Percentiles rank a stretch among this genome's conserved stretches.
phyloP scores from a whole-genome alignment of 75 land plant genomes.

The Cunninghamia lanceolata region DNA sequence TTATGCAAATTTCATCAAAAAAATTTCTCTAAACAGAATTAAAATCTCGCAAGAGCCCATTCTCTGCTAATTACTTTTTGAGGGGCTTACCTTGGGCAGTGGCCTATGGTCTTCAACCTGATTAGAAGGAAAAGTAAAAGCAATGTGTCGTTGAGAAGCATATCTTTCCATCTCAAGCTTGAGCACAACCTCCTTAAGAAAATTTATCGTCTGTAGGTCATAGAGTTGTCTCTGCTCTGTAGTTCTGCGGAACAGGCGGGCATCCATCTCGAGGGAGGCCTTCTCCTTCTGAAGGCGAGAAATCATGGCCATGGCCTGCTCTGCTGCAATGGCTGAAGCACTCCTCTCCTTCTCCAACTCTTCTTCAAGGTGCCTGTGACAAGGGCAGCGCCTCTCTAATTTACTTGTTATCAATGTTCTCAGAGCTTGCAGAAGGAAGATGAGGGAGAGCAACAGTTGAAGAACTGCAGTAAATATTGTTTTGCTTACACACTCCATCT shows the following conservation, averaged over 20 bases:
- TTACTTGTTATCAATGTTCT: neutral
- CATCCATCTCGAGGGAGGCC: constrained; percentile 41
- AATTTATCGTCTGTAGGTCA: constrained; percentile 55
- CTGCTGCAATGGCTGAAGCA: constrained; percentile 60
- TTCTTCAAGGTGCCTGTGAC: neutral
- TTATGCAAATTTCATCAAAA: neutral
- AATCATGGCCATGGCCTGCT: constrained; percentile 82
- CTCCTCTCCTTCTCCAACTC: constrained; percentile 78
- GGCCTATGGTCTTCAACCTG: neutral
- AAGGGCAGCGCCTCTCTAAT: neutral
- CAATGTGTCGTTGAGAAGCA: neutral
- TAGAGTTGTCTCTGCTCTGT: constrained; percentile 58
- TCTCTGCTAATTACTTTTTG: neutral
- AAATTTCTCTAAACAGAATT: neutral
- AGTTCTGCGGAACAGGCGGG: constrained; percentile 43
- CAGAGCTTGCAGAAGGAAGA: neutral
- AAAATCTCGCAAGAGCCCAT: neutral
- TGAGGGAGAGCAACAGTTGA: neutral
- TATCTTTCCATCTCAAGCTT: constrained; percentile 33
- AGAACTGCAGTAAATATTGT: neutral
- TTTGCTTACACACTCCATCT: neutral
- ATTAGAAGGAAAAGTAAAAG: neutral
- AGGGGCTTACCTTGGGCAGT: neutral
- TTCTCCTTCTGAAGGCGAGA: constrained; percentile 73
- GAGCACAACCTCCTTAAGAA: constrained; percentile 36